Conservation (phyloP, 345 rosid genomes). For the Cardamine occulta region DNA sequence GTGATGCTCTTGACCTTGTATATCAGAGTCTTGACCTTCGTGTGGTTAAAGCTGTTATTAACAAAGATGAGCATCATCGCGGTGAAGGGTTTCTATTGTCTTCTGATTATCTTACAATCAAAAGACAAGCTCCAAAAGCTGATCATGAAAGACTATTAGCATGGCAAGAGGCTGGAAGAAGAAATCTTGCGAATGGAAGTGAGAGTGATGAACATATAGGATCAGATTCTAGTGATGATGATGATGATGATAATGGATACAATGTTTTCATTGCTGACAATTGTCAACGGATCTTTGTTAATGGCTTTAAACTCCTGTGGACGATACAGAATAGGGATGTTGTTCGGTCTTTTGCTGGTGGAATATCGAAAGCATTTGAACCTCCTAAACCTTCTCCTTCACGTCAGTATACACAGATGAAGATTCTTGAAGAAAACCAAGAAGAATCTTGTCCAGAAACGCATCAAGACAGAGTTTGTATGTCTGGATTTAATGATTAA, state of each 20-base stretch:
- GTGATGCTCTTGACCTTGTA: slow-evolving; percentile 48
- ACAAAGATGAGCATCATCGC: slow-evolving; percentile 62
- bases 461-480: slow-evolving; percentile 57
- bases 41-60: slow-evolving; percentile 68
- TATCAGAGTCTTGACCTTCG: slow-evolving; percentile 67
- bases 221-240: slow-evolving; percentile 72
- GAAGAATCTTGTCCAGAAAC: slow-evolving; percentile 50
- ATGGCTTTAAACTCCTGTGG: slow-evolving; percentile 95
- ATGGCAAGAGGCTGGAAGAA: slow-evolving; percentile 99
- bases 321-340: slow-evolving; percentile 85
- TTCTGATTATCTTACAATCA: slow-evolving; percentile 89
- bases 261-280: slow-evolving; percentile 93
- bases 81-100: slow-evolving; percentile 90
- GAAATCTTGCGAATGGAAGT: slow-evolving; percentile 90
- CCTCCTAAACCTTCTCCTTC: slow-evolving; percentile 92
- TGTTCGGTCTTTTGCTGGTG: slow-evolving; percentile 95
- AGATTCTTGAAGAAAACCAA: slow-evolving; percentile 73
- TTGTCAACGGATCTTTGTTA: slow-evolving; percentile 89
- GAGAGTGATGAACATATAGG: slow-evolving; percentile 90
- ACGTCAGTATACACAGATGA: slow-evolving; percentile 82
- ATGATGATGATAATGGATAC: slow-evolving; percentile 95
- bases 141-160: slow-evolving; percentile 84
- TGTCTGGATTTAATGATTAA: slow-evolving; percentile 24
- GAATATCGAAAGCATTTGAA: slow-evolving; percentile 87
- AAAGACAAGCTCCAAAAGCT: slow-evolving; percentile 94